These are phyloP conservation scores for Colletotrichum aenigma DNA, from an alignment of 2,329 filamentous ascomycete species.

Conservation along the genomic window DNA sequence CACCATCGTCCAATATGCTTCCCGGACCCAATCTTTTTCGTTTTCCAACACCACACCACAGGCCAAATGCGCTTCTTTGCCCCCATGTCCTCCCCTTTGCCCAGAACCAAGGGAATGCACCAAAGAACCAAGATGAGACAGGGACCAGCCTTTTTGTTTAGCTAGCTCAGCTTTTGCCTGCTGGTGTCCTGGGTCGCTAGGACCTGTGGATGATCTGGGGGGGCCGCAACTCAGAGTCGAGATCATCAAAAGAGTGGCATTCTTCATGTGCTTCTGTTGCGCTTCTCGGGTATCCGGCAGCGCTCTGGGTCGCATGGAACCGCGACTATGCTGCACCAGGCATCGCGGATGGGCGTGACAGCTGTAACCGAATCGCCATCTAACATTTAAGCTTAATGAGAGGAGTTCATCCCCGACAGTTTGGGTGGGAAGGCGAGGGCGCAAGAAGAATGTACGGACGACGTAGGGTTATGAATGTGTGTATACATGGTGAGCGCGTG, in stretches of 20 bases:
- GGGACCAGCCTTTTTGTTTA: not conserved
- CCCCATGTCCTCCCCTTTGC: not conserved
- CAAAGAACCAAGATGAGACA: not conserved
- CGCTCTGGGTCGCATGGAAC: constrained; percentile 1
- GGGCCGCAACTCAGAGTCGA: not conserved
- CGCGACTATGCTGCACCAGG: not conserved
- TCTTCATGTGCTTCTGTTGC: not conserved
- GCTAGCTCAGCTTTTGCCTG: not conserved
- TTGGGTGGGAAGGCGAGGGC: not conserved
- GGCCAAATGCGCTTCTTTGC: not conserved
- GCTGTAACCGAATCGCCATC: not conserved
- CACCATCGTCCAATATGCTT: constrained; percentile 19
- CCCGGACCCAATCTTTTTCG: constrained; percentile 5
- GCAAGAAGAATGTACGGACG: not conserved
- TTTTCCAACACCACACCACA: not conserved
- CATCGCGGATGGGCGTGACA: not conserved
- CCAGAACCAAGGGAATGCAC: not conserved
- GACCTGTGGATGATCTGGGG: not conserved
- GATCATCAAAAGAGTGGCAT: not conserved
- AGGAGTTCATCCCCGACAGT: not conserved
- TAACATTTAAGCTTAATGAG: constrained; percentile 17
- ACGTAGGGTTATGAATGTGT: not conserved
- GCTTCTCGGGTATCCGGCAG: constrained; percentile 14
- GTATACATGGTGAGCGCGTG: not conserved
- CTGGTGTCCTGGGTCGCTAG: not conserved